A percentile compares a stretch with the other conserved stretches of the same genome.
These are phyloP conservation scores for Leptographium wingfieldii DNA, from an alignment of 2,329 filamentous ascomycete species.

Conservation along the genomic window DNA sequence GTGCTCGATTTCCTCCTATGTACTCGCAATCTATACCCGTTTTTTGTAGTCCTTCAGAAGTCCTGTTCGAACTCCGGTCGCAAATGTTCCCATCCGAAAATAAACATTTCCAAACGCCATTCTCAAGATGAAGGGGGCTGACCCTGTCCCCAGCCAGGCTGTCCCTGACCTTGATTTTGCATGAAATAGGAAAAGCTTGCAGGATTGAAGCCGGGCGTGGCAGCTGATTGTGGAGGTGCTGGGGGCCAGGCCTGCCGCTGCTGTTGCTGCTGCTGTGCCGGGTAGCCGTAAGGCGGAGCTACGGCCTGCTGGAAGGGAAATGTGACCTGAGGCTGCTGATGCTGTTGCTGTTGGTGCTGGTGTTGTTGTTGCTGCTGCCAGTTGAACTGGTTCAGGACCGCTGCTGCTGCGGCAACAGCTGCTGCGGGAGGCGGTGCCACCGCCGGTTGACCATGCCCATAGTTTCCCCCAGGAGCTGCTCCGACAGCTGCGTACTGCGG, in stretches of 20 bases:
- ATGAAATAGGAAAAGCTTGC: conserved; percentile 5
- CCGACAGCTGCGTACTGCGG: not conserved
- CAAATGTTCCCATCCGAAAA: not conserved
- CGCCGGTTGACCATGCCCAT: not conserved
- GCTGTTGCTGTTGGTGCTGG: conserved; percentile 12
- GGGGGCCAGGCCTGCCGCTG: not conserved
- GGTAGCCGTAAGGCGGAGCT: not conserved
- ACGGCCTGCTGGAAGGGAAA: not conserved
- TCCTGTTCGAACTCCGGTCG: not conserved
- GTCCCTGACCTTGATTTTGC: conserved; percentile 3
- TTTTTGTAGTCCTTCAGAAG: not conserved
- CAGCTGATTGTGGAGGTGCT: not conserved
- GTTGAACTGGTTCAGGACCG: conserved; percentile 7
- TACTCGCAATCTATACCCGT: not conserved
- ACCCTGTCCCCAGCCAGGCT: conserved; percentile 5
- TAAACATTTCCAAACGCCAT: not conserved
- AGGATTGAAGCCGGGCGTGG: not conserved
- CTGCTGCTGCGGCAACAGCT: conserved; percentile 1
- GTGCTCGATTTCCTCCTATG: not conserved
- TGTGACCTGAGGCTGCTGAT: not conserved
- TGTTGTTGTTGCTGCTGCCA: conserved; percentile 23
- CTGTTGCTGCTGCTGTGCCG: conserved; percentile 1
- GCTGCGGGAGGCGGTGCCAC: not conserved
- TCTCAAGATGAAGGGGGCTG: conserved; percentile 2
- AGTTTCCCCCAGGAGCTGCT: not conserved